Percentiles rank a stretch among this genome's conserved stretches.
phyloP scores from a whole-genome alignment of 2,329 filamentous ascomycete genomes.

The Sporothrix globosa region DNA sequence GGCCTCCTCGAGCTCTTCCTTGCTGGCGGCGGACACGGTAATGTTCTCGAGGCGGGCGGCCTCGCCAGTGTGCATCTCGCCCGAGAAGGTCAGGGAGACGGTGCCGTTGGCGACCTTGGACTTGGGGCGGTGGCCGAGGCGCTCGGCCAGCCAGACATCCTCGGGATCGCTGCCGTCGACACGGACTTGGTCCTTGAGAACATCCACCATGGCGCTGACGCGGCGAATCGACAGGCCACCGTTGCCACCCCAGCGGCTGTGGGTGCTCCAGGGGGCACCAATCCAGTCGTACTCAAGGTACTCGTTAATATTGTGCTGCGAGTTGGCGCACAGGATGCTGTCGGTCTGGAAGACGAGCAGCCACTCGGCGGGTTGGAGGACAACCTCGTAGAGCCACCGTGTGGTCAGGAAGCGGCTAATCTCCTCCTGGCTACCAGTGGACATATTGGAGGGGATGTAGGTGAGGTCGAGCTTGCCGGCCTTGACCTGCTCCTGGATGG shows the following conservation, averaged over 20 bases:
- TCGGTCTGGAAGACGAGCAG: conserved; percentile 60
- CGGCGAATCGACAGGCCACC: conserved; percentile 57
- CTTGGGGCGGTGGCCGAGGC: conserved; percentile 54
- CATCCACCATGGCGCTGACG: conserved; percentile 57
- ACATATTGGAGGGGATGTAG: conserved; percentile 57
- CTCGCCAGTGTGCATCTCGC: conserved; percentile 52
- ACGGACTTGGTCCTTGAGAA: conserved; percentile 54
- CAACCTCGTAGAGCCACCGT: conserved; percentile 55
- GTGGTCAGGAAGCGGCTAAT: conserved; percentile 58
- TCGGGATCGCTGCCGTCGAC: conserved; percentile 53
- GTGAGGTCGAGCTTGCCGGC: conserved; percentile 55
- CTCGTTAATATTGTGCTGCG: conserved; percentile 51
- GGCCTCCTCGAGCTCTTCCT: conserved; percentile 40
- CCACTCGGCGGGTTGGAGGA: conserved; percentile 56
- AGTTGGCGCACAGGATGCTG: conserved; percentile 60
- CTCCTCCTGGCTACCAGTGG: conserved; percentile 55
- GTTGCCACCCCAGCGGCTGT: conserved; percentile 53
- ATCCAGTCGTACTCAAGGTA: conserved; percentile 59
- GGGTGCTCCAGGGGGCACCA: conserved; percentile 54
- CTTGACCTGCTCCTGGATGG: conserved; percentile 50
- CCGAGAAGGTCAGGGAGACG: conserved; percentile 53
- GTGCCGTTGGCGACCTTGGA: conserved; percentile 57
- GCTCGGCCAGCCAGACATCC: conserved; percentile 60
- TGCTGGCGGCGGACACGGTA: conserved; percentile 36
- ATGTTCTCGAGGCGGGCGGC: conserved; percentile 36